These are phyloP conservation scores for Ustilago shanxiensis DNA, from an alignment of 1,284 basidiomycete species.

Conservation along the genomic window DNA sequence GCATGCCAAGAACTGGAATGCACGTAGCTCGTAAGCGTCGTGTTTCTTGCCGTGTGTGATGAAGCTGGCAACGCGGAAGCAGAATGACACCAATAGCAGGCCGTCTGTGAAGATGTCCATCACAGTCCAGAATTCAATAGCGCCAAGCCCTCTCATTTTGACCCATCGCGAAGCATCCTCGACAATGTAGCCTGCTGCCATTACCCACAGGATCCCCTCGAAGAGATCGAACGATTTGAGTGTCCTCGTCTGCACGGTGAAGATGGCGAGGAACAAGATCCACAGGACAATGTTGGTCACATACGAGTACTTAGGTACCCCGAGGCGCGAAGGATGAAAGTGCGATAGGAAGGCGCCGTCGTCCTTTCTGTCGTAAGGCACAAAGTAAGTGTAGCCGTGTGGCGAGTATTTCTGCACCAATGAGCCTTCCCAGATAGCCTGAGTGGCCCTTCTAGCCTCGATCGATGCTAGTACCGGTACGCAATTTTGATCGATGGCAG, in stretches of 20 bases:
- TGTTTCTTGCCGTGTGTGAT: constrained; percentile 36
- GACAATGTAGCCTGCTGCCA: constrained; percentile 59
- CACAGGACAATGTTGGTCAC: constrained; percentile 56
- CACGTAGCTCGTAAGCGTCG: constrained; percentile 50
- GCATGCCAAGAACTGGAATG: constrained; percentile 62
- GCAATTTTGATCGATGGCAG: constrained; percentile 60
- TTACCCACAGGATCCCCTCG: constrained; percentile 57
- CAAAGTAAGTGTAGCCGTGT: constrained; percentile 54
- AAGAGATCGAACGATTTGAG: constrained; percentile 50
- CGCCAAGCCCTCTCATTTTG: constrained; percentile 61
- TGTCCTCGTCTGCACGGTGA: constrained; percentile 55
- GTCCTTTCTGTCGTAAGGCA: constrained; percentile 49
- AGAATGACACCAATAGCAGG: constrained; percentile 51
- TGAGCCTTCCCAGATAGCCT: constrained; percentile 59
- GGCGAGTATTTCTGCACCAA: constrained; percentile 50
- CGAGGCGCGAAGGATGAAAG: constrained; percentile 55
- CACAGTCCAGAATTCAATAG: constrained; percentile 61
- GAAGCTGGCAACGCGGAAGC: constrained; percentile 55
- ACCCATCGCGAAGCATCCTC: constrained; percentile 59
- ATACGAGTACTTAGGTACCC: constrained; percentile 59
- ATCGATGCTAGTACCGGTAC: constrained; percentile 49
- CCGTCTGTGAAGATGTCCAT: constrained; percentile 58
- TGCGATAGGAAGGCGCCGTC: constrained; percentile 53
- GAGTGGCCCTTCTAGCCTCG: constrained; percentile 46
- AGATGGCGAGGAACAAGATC: constrained; percentile 59